Conservation (phyloP, 768 basidiomycete species). For the Pulveroboletus ravenelii region DNA sequence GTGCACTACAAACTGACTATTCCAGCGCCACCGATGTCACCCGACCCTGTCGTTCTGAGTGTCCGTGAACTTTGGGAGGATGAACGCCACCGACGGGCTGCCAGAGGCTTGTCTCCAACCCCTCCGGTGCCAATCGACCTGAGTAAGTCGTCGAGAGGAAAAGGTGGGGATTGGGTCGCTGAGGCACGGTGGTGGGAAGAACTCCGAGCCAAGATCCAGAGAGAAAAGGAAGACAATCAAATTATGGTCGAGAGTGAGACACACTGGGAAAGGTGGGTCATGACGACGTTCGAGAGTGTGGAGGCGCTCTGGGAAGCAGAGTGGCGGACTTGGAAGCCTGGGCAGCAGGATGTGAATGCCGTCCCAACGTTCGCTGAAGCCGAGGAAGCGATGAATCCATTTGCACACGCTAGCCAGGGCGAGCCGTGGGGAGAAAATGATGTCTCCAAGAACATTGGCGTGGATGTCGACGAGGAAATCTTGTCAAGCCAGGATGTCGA, state of each 20-base stretch:
- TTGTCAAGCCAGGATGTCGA: constrained; percentile 34
- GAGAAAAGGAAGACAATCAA: constrained; percentile 33
- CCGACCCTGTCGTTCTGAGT: constrained; percentile 77
- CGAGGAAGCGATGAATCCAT: constrained; percentile 21
- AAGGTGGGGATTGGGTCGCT: constrained; percentile 61
- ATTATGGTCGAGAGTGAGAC: constrained; percentile 19
- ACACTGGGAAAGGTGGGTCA: constrained; percentile 69
- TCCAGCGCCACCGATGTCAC: constrained; percentile 44
- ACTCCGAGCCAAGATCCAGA: constrained; percentile 56
- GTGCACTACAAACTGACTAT: constrained; percentile 63
- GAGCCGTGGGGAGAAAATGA: constrained; percentile 7
- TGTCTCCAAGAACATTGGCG: constrained; percentile 12
- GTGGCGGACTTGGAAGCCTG: constrained; percentile 56
- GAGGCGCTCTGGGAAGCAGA: constrained; percentile 78
- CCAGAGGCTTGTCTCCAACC: constrained; percentile 65
- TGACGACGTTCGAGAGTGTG: constrained; percentile 87
- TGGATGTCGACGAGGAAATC: constrained; percentile 29
- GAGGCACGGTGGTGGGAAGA: constrained; percentile 76
- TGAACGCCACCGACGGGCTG: constrained; percentile 70
- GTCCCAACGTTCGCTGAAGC: constrained; percentile 14
- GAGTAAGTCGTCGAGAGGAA: constrained; percentile 55
- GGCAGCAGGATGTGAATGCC: constrained; percentile 9
- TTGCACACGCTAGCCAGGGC: constrained; percentile 18
- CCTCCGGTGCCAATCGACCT: constrained; percentile 69
- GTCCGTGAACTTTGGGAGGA: constrained; percentile 97